Evolutionary conservation across 2,329 filamentous ascomycete genomes (phyloP).

Genomic region (Phialophora verrucosa): DNA sequence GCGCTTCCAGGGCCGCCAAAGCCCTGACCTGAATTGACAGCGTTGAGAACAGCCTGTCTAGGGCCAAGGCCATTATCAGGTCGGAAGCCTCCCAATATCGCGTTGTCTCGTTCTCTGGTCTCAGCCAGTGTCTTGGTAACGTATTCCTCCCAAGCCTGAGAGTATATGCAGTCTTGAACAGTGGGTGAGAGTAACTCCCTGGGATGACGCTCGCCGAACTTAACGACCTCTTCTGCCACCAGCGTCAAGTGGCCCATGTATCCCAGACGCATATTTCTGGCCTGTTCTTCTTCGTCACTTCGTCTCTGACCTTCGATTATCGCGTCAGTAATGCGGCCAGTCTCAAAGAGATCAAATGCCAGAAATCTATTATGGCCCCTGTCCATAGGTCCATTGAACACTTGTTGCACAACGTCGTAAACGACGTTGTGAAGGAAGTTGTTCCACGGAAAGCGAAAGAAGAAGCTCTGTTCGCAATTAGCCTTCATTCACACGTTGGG

Average conservation of each 20-base stretch:
- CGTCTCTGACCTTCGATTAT: slow-evolving; percentile 89
- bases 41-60: slow-evolving; percentile 69
- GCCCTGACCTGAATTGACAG: slow-evolving; percentile 62
- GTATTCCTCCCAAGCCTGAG: slow-evolving; percentile 90
- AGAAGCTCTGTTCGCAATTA: slow-evolving; percentile 73
- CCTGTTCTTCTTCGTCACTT: slow-evolving; percentile 82
- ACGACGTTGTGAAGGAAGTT: slow-evolving; percentile 99
- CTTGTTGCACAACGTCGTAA: slow-evolving; percentile 98
- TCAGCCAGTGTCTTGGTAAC: slow-evolving; percentile 92
- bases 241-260: slow-evolving; percentile 99
- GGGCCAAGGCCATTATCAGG: slow-evolving; percentile 88
- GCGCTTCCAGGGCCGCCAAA: slow-evolving; percentile 67
- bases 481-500: neutral
- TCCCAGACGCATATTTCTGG: slow-evolving; percentile 86
- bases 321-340: slow-evolving; percentile 83
- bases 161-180: slow-evolving; percentile 87
- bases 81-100: slow-evolving; percentile 93
- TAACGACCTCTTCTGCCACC: slow-evolving; percentile 97
- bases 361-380: slow-evolving; percentile 88
- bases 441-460: slow-evolving; percentile 99
- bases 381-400: slow-evolving; percentile 98
- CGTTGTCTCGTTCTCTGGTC: slow-evolving; percentile 93
- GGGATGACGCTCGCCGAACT: slow-evolving; percentile 93
- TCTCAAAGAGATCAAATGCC: slow-evolving; percentile 90
- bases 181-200: slow-evolving; percentile 82